Evolutionary conservation across 2,329 filamentous ascomycete species (phyloP).

Genomic region (Xylaria sp.): DNA sequence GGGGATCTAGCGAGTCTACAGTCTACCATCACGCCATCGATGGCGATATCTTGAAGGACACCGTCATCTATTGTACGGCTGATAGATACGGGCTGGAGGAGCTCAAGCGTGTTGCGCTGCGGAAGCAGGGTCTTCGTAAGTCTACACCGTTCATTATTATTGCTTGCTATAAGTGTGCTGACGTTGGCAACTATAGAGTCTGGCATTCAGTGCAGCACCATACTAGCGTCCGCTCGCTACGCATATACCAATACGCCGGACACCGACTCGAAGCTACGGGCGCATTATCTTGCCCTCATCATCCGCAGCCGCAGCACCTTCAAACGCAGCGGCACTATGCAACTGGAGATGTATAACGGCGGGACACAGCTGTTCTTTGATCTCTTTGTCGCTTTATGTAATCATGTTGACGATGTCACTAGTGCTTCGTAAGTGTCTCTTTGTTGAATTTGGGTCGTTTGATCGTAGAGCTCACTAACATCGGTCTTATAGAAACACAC

Average conservation of each 20-base stretch:
- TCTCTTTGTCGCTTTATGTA: slow-evolving; percentile 90
- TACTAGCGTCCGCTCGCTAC: slow-evolving; percentile 86
- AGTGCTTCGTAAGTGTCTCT: slow-evolving; percentile 60
- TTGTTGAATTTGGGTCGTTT: neutral
- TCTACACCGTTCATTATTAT: slow-evolving; percentile 32
- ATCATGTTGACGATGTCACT: slow-evolving; percentile 81
- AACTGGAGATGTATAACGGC: slow-evolving; percentile 90
- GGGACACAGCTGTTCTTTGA: slow-evolving; percentile 89
- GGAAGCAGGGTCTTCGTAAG: slow-evolving; percentile 87
- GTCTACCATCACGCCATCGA: slow-evolving; percentile 74
- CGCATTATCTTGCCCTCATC: slow-evolving; percentile 92
- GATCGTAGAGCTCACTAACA: slow-evolving; percentile 26
- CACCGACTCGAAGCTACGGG: slow-evolving; percentile 87
- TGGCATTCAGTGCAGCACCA: slow-evolving; percentile 85
- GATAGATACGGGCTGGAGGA: slow-evolving; percentile 85
- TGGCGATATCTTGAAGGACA: slow-evolving; percentile 82
- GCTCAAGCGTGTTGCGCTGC: slow-evolving; percentile 83
- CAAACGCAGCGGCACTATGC: slow-evolving; percentile 94
- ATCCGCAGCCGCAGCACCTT: slow-evolving; percentile 88
- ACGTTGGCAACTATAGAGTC: slow-evolving; percentile 60
- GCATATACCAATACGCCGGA: slow-evolving; percentile 91
- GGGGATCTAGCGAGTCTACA: slow-evolving; percentile 67
- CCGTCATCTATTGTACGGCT: slow-evolving; percentile 89
- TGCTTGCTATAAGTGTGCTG: slow-evolving; percentile 9
- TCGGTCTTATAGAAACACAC: slow-evolving; percentile 51